These are phyloP conservation scores for Carex myosuroides DNA, from an alignment of 176 grass and related monocot genomes.

Conservation along the genomic window DNA sequence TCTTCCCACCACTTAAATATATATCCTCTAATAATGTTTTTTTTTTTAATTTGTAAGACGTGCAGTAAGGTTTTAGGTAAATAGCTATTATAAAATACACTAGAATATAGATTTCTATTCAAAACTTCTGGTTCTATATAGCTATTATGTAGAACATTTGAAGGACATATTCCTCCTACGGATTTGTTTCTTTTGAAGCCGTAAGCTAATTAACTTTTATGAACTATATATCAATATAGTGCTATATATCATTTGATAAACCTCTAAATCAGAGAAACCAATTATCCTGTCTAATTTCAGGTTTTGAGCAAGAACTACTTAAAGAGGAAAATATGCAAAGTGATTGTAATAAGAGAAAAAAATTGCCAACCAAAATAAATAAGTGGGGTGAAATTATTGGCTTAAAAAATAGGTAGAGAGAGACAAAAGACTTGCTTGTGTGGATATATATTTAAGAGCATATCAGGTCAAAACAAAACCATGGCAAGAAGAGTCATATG, in stretches of 20 bases:
- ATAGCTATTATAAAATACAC: neutral
- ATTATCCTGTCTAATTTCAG: neutral
- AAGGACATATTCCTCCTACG: neutral
- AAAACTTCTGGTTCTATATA: neutral
- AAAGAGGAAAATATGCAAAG: neutral
- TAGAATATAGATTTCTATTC: neutral
- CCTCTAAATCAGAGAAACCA: neutral
- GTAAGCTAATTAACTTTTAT: neutral
- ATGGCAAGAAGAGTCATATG: constrained; percentile 77
- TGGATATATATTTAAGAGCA: constrained; percentile 55
- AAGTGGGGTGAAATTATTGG: neutral
- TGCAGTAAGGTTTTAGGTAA: neutral
- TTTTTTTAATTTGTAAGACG: neutral
- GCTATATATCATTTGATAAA: neutral
- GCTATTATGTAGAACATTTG: neutral
- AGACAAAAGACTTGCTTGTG: constrained; percentile 32
- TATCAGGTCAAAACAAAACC: constrained; percentile 69
- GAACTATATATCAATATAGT: neutral
- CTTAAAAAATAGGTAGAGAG: neutral
- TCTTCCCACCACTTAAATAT: constrained; percentile 17
- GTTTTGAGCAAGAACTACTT: neutral
- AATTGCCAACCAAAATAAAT: neutral
- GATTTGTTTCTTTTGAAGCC: neutral
- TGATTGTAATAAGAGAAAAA: neutral
- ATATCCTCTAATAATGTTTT: neutral